These are phyloP conservation scores for Neospermospora avenae DNA, from an alignment of 2,329 filamentous ascomycete genomes.

Conservation along the genomic window DNA sequence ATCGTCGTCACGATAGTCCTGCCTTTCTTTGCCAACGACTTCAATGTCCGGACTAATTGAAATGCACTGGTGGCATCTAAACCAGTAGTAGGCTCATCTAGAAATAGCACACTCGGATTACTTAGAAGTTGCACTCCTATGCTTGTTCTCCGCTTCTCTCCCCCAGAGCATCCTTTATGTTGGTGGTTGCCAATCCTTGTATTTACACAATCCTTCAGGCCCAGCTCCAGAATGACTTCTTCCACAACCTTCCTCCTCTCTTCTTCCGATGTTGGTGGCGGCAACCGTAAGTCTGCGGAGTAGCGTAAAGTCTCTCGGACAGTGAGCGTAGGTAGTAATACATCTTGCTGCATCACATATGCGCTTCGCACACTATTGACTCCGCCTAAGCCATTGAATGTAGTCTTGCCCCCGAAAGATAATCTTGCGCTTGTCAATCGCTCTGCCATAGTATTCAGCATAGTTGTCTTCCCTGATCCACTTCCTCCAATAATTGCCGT, in stretches of 20 bases:
- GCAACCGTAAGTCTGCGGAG: slow-evolving; percentile 67
- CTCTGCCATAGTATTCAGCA: slow-evolving; percentile 69
- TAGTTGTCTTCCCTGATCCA: slow-evolving; percentile 69
- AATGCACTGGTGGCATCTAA: slow-evolving; percentile 75
- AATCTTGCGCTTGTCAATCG: slow-evolving; percentile 56
- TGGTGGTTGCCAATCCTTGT: slow-evolving; percentile 69
- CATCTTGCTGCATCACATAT: slow-evolving; percentile 75
- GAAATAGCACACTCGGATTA: slow-evolving; percentile 73
- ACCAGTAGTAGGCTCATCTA: slow-evolving; percentile 77
- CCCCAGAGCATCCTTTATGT: slow-evolving; percentile 74
- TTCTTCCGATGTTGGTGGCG: slow-evolving; percentile 54
- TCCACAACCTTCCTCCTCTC: slow-evolving; percentile 66
- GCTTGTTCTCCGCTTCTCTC: slow-evolving; percentile 72
- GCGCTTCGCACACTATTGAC: slow-evolving; percentile 56
- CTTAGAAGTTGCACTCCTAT: slow-evolving; percentile 77
- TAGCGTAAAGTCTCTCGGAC: slow-evolving; percentile 73
- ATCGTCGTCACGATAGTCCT: slow-evolving; percentile 72
- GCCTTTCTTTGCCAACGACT: slow-evolving; percentile 63
- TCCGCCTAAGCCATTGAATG: slow-evolving; percentile 58
- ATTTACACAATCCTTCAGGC: slow-evolving; percentile 72
- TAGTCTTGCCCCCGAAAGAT: slow-evolving; percentile 50
- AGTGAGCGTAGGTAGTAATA: slow-evolving; percentile 69
- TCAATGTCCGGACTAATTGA: slow-evolving; percentile 68
- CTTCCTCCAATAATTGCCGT: slow-evolving; percentile 75
- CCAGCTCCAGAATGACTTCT: slow-evolving; percentile 71